Evolutionary conservation across 83 land plant genomes (phyloP), one percentile per base, ranked within the genome.

Genomic region (Picea engelmannii): DNA sequence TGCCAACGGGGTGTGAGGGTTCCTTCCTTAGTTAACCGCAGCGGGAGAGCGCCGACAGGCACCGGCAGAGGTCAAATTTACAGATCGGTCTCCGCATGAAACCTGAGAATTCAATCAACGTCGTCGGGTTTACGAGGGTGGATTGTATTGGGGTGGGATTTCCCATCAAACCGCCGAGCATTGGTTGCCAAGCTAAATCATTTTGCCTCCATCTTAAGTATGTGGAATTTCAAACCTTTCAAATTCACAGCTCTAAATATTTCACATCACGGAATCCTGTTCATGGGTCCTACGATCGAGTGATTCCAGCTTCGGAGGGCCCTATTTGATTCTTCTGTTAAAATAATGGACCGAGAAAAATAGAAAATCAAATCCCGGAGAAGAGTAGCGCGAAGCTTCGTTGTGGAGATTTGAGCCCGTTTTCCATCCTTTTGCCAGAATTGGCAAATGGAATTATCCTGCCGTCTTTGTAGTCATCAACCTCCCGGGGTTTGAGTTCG

Each of bases 131-230:
- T 44, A 70, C 49, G 42, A 35, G 74, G 74, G 58, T 44, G 24
- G 77, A 52, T 73, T 23, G 59, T 25, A 73, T 70, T n/a, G 77
- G 77, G 77, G 44, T 73, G 59, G 40, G 77, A 49, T 23, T 73
- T 73, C 21, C 77, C 40, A 73, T 73, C 77, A 73, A 73, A 73
- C 77, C 58, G 77, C 77, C 77, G 58, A 73, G 77, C 77, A 73
- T 73, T 44, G 42, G 77, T 73, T 73, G 77, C 55, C 11, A 47
- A 42, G 77, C 58, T 47, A 73, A 73, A 73, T 73, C 77, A 73
- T 73, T 73, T 73, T 73, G 77, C 77, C 58, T 21, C 58, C 77
- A n/a, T 73, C 25, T 73, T 44, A 73, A 73, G 77, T 73, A n/a
- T 73, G 58, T 49, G 55, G 58, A 44, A 73, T 44, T 40, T 13